A percentile compares a stretch with the other conserved stretches of the same genome.
phyloP scores from a whole-genome alignment of 2,329 filamentous ascomycete genomes.

The Penicillium brasilianum region DNA sequence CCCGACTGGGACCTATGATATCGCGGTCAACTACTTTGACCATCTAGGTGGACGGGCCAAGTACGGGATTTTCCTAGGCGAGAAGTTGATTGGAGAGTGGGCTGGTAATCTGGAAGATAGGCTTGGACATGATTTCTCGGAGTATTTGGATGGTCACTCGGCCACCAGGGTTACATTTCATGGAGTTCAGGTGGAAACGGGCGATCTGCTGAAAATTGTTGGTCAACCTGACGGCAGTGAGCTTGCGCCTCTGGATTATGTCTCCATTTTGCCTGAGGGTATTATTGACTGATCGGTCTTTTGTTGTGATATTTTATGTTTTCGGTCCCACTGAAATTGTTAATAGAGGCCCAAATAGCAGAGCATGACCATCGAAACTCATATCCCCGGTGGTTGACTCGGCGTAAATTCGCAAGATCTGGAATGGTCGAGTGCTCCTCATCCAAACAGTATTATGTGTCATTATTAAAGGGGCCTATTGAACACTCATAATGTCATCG shows the following conservation, averaged over 20 bases:
- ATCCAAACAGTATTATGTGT: too few species aligned
- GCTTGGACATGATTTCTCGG: constrained; percentile 1
- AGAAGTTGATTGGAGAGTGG: background rate
- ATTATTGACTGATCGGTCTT: background rate
- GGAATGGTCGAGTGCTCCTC: too few species aligned
- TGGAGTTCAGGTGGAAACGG: background rate
- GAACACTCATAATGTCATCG: too few species aligned
- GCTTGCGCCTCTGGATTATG: background rate
- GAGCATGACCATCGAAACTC: too few species aligned
- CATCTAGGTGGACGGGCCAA: constrained; percentile 2
- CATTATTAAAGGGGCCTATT: too few species aligned
- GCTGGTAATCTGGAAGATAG: background rate
- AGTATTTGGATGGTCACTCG: background rate
- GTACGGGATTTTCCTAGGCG: background rate
- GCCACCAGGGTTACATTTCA: background rate
- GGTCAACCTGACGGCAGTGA: constrained; percentile 3
- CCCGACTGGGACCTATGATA: constrained; percentile 2
- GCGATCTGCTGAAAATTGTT: background rate
- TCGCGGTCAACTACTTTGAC: constrained; percentile 5
- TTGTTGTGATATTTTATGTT: background rate
- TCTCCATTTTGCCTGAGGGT: constrained; percentile 4
- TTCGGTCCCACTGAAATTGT: too few species aligned
- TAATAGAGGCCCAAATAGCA: too few species aligned
- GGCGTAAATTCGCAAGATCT: too few species aligned
- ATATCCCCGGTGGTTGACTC: too few species aligned